These are phyloP conservation scores for Dioscorea cayenensis DNA, from an alignment of 116 monocot species.

Conservation along the genomic window DNA sequence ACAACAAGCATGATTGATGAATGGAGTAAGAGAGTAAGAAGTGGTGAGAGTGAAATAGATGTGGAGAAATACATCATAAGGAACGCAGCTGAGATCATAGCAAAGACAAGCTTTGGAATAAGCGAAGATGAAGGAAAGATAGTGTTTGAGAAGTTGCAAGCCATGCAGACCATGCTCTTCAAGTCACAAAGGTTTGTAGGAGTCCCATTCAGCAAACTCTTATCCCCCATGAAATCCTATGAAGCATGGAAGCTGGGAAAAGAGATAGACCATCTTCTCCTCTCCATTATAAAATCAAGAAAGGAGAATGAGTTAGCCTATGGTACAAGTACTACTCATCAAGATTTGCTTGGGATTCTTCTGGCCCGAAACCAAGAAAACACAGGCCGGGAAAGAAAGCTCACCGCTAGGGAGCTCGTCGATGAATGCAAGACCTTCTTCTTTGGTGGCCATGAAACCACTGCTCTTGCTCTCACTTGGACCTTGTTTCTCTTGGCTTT, in stretches of 20 bases:
- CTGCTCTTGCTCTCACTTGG: conserved; percentile 64
- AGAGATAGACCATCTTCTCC: conserved; percentile 65
- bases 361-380: conserved; percentile 29
- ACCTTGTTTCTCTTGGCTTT: conserved; percentile 52
- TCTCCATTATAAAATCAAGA: conserved; percentile 32
- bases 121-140: conserved; percentile 30
- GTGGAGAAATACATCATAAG: conserved; percentile 33
- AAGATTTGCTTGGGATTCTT: conserved; percentile 44
- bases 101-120: conserved; percentile 56
- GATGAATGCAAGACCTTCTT: conserved; percentile 97
- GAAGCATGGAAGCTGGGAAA: conserved; percentile 45
- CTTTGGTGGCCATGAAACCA: conserved; percentile 84
- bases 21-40: conserved; percentile 26
- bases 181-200: conserved; percentile 51
- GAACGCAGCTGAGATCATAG: conserved; percentile 76
- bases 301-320: not conserved
- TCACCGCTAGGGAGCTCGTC: conserved; percentile 51
- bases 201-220: conserved; percentile 50
- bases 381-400: conserved; percentile 13
- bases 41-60: conserved; percentile 33
- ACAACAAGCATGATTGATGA: conserved; percentile 45
- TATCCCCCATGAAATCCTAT: conserved; percentile 19
- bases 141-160: conserved; percentile 49
- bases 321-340: not conserved
- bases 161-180: conserved; percentile 52